phyloP scores from a whole-genome alignment of 768 basidiomycete species.

The Crucibulum laeve region DNA sequence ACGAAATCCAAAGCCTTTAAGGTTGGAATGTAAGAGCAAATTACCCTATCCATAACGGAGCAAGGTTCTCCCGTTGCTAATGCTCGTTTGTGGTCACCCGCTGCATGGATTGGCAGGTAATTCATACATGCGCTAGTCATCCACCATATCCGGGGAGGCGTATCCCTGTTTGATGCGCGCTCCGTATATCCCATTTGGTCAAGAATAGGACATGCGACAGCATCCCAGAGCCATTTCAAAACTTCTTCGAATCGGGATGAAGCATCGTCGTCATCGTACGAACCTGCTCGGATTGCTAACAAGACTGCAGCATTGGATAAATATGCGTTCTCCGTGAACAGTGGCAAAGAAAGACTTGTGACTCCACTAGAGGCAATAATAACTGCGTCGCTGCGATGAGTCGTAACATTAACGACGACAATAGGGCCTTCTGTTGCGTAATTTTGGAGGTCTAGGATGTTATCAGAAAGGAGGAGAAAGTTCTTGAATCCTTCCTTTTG shows the following conservation, averaged over 20 bases:
- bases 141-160: conserved; percentile 13
- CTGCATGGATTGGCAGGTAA: conserved; percentile 13
- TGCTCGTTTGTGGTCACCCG: conserved; percentile 11
- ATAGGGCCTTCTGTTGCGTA: conserved; percentile 8
- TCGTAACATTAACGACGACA: conserved; percentile 9
- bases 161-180: not conserved
- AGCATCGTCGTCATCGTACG: conserved; percentile 1
- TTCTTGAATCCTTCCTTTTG: conserved; percentile 9
- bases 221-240: conserved; percentile 12
- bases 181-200: conserved; percentile 10
- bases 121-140: conserved; percentile 7
- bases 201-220: conserved; percentile 11
- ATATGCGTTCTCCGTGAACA: conserved; percentile 1
- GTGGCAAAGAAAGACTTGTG: conserved; percentile 2
- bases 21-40: conserved; percentile 14
- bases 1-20: conserved; percentile 10
- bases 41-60: conserved; percentile 9
- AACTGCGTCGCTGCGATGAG: conserved; percentile 11
- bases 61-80: conserved; percentile 7
- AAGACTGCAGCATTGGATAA: not conserved
- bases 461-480: conserved; percentile 8
- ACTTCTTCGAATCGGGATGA: not conserved
- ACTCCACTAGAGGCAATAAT: conserved; percentile 7
- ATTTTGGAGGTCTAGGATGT: not conserved
- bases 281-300: not conserved